Conservation (phyloP, 2,329 filamentous ascomycete genomes). For the Pseudogymnoascus verrucosus region DNA sequence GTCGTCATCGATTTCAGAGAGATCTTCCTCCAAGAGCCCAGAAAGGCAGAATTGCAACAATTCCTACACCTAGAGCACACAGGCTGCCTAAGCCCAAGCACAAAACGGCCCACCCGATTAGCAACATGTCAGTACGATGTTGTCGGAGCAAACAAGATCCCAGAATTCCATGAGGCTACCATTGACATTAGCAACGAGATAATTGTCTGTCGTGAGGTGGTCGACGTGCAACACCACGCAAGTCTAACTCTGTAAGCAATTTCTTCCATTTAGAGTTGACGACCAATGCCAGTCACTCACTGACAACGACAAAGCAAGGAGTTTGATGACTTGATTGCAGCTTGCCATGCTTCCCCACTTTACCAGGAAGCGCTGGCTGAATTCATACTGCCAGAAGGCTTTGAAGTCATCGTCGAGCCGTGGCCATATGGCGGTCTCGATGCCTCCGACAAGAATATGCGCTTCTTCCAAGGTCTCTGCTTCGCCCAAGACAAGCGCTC, state of each 20-base stretch:
- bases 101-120: not conserved
- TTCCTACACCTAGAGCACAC: conserved; percentile 41
- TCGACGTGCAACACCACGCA: not conserved
- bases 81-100: conserved; percentile 28
- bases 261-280: not conserved
- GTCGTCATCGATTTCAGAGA: conserved; percentile 52
- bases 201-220: not conserved
- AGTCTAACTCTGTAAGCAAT: not conserved
- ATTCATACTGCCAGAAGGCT: conserved; percentile 45
- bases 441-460: conserved; percentile 35
- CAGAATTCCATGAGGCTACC: not conserved
- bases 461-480: conserved; percentile 47
- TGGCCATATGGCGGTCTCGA: conserved; percentile 50
- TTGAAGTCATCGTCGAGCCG: conserved; percentile 45
- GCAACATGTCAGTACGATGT: not conserved
- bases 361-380: conserved; percentile 44
- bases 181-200: not conserved
- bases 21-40: conserved; percentile 48
- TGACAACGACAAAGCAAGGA: conserved; percentile 32
- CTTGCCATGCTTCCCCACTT: conserved; percentile 42
- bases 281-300: conserved; percentile 19
- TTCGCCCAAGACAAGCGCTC: conserved; percentile 41
- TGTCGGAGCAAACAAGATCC: not conserved
- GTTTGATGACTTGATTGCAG: conserved; percentile 39
- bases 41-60: conserved; percentile 40